Base-by-base conservation (phyloP, 352 stramenopile genomes). In the Phytophthora megakarya region DNA sequence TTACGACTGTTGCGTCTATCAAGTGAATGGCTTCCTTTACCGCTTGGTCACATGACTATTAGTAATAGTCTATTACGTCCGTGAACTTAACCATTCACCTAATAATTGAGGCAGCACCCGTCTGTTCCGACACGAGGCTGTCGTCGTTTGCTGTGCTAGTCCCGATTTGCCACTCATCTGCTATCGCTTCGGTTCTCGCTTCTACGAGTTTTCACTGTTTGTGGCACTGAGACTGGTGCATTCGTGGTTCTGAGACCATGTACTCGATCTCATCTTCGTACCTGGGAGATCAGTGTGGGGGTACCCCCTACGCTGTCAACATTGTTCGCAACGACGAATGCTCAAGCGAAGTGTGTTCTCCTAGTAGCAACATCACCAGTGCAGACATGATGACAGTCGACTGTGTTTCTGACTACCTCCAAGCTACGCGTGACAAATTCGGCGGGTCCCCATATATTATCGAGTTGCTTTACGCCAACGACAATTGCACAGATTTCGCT, bases 191-290 rank as follows among this genome's bases (percentile, higher is more conserved):
- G 48, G 32, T 32, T 60, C 25, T 22, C 26, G 48, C 5, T 60
- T 51, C 46, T 39, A 19, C 23, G 21, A 30, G 32, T 15, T 54
- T 3, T 4, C 44, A 30, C 28, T 49, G 19, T 42, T 39, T 15
- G 2, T 26, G 13, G 13, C 28, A 3, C 26, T 39, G 33, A 44
- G 16, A 32, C 38, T 21, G 12, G 21, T 3, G 33, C 21, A 25
- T 8, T 32, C 30, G 22, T 30, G n/a, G 8, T 23, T 19, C 18
- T 9, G 33, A 21, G 13, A 25, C 39, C 3, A 61, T 67, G 40
- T 67, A 61, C 50, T 49, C 59, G 32, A 50, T 67, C 26, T 61
- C 49, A n/a, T 28, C 59, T 22, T 67, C 49, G 8, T 67, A 61
- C 35, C 39, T 67, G 4, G 51, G 51, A 28, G 60, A 68, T 22